These are phyloP conservation scores for Quercus gilva DNA, from an alignment of 306 rosid genomes.

Conservation along the genomic window DNA sequence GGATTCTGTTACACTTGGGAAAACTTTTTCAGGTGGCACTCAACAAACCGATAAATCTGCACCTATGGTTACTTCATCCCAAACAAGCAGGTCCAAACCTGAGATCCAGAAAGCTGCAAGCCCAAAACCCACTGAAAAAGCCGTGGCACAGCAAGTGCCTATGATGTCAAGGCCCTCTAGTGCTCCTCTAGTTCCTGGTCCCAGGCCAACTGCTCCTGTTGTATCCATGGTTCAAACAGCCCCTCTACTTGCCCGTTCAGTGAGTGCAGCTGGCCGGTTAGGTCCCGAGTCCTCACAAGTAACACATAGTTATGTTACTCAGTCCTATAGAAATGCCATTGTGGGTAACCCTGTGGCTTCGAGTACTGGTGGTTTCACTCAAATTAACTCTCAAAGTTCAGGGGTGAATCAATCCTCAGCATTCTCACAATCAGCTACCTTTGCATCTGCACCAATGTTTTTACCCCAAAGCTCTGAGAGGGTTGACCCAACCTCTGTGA, in stretches of 20 bases:
- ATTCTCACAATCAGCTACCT: slow-evolving; percentile 57
- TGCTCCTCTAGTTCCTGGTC: slow-evolving; percentile 80
- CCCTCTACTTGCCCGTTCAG: slow-evolving; percentile 72
- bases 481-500: slow-evolving; percentile 45
- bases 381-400: slow-evolving; percentile 54
- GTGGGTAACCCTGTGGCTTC: slow-evolving; percentile 66
- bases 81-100: slow-evolving; percentile 44
- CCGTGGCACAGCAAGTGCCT: slow-evolving; percentile 46
- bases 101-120: slow-evolving; percentile 55
- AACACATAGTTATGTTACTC: slow-evolving; percentile 71
- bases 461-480: slow-evolving; percentile 64
- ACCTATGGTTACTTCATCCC: slow-evolving; percentile 41
- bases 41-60: slow-evolving; percentile 52
- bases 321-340: slow-evolving; percentile 91
- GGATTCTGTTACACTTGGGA: slow-evolving; percentile 45
- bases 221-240: slow-evolving; percentile 72
- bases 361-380: slow-evolving; percentile 50
- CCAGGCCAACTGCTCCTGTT: slow-evolving; percentile 71
- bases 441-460: slow-evolving; percentile 62
- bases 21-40: slow-evolving; percentile 38
- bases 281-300: slow-evolving; percentile 84
- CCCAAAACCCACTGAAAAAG: slow-evolving; percentile 54
- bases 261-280: slow-evolving; percentile 85
- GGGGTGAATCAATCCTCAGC: slow-evolving; percentile 47
- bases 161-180: slow-evolving; percentile 78